Evolutionary conservation across 768 basidiomycete species (phyloP).

Genomic region (Termitomyces sp.): DNA sequence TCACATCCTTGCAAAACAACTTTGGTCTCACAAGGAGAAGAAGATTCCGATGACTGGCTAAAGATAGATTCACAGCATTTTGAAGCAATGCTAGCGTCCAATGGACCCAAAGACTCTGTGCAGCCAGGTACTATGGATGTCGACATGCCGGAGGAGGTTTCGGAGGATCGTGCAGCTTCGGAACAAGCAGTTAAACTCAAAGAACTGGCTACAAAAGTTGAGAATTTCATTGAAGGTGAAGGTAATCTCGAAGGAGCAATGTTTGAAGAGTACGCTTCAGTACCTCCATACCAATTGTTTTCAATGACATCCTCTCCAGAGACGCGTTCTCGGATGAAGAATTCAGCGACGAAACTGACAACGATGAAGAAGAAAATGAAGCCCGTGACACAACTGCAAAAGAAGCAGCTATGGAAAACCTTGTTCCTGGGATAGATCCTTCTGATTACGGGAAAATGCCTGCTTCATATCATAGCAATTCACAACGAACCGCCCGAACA

Average conservation of each 20-base stretch:
- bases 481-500: constrained; percentile 55
- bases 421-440: constrained; percentile 75
- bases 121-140: constrained; percentile 40
- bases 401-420: constrained; percentile 65
- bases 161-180: constrained; percentile 49
- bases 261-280: constrained; percentile 70
- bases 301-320: constrained; percentile 27
- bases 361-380: constrained; percentile 31
- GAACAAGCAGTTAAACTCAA: constrained; percentile 67
- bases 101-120: constrained; percentile 6
- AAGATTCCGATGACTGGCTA: constrained; percentile 71
- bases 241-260: constrained; percentile 86
- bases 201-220: constrained; percentile 78
- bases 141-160: constrained; percentile 26
- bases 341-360: constrained; percentile 47
- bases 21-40: constrained; percentile 4
- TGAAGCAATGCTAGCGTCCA: constrained; percentile 61
- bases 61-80: constrained; percentile 70
- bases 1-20: neutral
- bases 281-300: neutral
- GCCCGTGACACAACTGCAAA: constrained; percentile 32
- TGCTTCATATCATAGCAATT: constrained; percentile 59
- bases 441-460: constrained; percentile 91
- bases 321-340: constrained; percentile 67
- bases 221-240: constrained; percentile 84